Percentiles rank a stretch among this genome's conserved stretches.
phyloP scores from a whole-genome alignment of 208 protist genomes.

The Trichomonas vaginalis region DNA sequence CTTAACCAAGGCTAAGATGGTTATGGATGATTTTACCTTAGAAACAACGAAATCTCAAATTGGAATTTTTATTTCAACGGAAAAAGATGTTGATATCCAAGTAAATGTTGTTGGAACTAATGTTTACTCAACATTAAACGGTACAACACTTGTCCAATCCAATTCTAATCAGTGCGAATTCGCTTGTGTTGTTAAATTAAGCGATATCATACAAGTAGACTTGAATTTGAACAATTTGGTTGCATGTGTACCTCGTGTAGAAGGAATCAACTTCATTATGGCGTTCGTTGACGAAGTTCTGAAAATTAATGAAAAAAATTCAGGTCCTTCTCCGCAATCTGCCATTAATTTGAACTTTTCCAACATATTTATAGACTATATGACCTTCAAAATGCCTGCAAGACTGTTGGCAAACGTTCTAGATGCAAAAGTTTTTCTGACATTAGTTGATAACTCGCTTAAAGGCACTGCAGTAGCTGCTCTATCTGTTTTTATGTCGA shows the following conservation, averaged over 20 bases:
- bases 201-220: neutral
- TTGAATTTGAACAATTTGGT: neutral
- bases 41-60: neutral
- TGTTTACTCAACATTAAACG: neutral
- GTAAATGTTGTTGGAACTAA: neutral
- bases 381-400: neutral
- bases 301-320: neutral
- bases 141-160: neutral
- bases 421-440: neutral
- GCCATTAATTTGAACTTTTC: neutral
- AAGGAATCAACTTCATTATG: neutral
- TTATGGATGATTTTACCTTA: neutral
- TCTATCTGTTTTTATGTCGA: neutral
- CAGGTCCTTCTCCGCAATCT: neutral
- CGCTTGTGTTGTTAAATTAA: neutral
- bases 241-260: neutral
- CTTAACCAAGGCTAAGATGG: neutral
- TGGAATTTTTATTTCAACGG: neutral
- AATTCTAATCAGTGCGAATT: neutral
- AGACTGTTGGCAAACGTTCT: neutral
- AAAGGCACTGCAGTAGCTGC: neutral
- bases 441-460: neutral
- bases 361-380: neutral
- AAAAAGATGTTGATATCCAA: neutral
- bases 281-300: neutral